Evolutionary conservation across 1,284 basidiomycete species (phyloP).

Genomic region (Cutaneotrichosporon cavernicola): DNA sequence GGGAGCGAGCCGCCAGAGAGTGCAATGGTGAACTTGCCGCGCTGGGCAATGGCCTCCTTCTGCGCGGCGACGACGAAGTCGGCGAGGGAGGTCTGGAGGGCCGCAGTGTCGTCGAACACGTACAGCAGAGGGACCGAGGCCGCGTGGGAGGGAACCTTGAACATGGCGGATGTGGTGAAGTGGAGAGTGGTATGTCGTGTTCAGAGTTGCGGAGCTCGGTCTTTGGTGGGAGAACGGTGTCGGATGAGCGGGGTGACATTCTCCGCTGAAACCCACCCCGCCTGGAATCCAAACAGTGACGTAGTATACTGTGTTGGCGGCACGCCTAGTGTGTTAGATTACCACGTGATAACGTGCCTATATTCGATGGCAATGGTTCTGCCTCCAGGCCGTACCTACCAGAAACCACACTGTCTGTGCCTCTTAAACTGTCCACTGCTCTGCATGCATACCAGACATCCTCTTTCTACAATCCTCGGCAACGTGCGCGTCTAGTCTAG

Average conservation of each 20-base stretch:
- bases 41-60: constrained; percentile 81
- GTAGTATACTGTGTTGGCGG: no score
- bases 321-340: no score
- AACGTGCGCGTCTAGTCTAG: not conserved
- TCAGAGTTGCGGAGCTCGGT: not conserved
- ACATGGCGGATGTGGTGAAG: not conserved
- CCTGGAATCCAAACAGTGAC: no score
- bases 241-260: not conserved
- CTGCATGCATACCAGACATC: not conserved
- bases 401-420: no score
- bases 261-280: no score
- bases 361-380: no score
- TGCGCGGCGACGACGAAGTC: constrained; percentile 84
- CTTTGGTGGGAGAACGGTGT: not conserved
- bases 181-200: not conserved
- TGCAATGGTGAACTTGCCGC: constrained; percentile 86
- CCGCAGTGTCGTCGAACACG: constrained; percentile 62
- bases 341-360: no score
- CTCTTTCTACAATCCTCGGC: not conserved
- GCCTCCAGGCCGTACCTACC: no score
- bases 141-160: constrained; percentile 35
- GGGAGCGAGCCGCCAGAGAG: constrained; percentile 92
- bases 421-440: not conserved
- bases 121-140: constrained; percentile 65
- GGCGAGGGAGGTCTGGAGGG: constrained; percentile 67